Base-by-base conservation (phyloP, 345 rosid genomes). In the Excoecaria cochinchinensis region DNA sequence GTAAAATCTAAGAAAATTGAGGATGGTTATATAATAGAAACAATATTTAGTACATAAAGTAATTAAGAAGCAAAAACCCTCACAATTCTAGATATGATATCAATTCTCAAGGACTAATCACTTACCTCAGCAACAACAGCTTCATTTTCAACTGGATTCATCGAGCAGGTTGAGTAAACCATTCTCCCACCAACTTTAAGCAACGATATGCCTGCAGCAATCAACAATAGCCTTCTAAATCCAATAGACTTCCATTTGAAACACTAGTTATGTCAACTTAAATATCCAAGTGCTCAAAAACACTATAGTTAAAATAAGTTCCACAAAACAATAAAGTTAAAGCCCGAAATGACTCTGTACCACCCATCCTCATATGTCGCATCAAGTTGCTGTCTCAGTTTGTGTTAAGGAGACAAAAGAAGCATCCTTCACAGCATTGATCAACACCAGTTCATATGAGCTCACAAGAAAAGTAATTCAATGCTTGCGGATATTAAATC, bases 131-230 rank as follows among this genome's bases (percentile, higher is more conserved):
- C 91, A 83, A 95, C 96, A 81, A 95, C 99, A 56, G 98, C 99
- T 84, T 95, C 99, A 81, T 95, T 77, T 86, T 95, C 98, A 64
- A 95, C 89, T 76, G 98, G 98, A 84, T 95, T 93, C 98, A 93
- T 90, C n/a, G 98, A 91, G 81, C 98, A 95, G 67, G 99, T 93
- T 4, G 98, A 95, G 87, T 95, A 95, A 76, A 95, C 91, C 93
- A 95, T 93, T 87, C 91, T 90, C 70, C 99, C 99, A 79, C 97
- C 97, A 74, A 91, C 94, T 90, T 91, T 93, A 61, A 95, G 87
- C 76, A 93, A 77, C 63, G 98, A 83, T 40, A 93, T 61, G 69
- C 98, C 99, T 95, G 84, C 72, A 80, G 64, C 48, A 85, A 74
- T 50, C 70, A 75, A 15, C 40, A 24, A n/a, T 12, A 16, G 24